Conservation (phyloP, 305 asterid species). For the Solanum aculeatissimum region DNA sequence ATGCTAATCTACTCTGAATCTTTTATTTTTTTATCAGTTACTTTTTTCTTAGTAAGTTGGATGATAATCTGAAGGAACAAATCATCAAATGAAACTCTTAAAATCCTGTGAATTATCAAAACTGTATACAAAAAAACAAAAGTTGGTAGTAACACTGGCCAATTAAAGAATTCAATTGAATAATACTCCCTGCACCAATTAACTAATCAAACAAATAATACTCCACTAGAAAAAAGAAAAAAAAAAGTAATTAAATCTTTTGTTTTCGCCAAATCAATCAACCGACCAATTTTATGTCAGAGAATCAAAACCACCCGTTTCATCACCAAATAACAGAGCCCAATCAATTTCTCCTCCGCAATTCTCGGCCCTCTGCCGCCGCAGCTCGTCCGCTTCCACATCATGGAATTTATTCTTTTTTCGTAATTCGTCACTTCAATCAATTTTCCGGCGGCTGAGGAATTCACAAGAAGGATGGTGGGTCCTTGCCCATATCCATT, state of each 20-base stretch:
- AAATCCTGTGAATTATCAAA: background rate
- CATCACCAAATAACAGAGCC: background rate
- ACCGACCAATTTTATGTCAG: background rate
- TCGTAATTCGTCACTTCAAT: background rate
- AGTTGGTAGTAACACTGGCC: background rate
- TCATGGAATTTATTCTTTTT: background rate
- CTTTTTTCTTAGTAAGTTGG: background rate
- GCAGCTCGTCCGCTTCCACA: background rate
- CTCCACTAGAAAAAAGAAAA: background rate
- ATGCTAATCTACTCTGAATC: background rate
- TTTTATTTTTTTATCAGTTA: too few relatives aligned
- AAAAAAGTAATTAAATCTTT: background rate
- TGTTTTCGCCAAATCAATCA: background rate
- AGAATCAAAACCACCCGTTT: background rate
- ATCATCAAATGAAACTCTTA: background rate
- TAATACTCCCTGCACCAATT: background rate
- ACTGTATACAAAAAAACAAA: background rate
- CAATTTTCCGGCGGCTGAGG: background rate
- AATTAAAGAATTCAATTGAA: background rate
- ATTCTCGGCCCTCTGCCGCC: background rate
- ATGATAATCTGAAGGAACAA: background rate
- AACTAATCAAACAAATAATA: background rate
- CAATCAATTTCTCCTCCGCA: background rate
- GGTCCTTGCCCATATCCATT: constrained; percentile 19
- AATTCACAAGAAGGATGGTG: constrained; percentile 4